phyloP scores from a whole-genome alignment of 1,139 yeast species.

The Suzukiozyma palmioleophila region DNA sequence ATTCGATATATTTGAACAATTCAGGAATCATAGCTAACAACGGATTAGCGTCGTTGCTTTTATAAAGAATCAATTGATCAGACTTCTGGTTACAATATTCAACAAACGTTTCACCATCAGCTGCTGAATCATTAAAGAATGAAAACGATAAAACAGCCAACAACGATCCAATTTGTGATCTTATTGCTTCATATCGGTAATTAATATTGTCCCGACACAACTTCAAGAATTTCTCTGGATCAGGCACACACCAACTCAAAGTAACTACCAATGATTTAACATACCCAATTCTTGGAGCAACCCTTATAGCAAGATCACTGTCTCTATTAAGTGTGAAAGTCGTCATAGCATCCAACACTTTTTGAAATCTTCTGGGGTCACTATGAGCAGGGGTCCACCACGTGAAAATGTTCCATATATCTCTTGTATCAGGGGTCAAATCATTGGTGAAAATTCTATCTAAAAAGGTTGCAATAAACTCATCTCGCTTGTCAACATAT shows the following conservation, averaged over 20 bases:
- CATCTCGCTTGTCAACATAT: conserved; percentile 37
- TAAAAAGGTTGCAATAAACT: conserved; percentile 41
- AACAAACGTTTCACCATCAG: conserved; percentile 41
- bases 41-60: conserved; percentile 20
- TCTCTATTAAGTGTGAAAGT: conserved; percentile 46
- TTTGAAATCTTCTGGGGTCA: conserved; percentile 65
- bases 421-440: conserved; percentile 70
- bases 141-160: conserved; percentile 54
- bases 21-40: conserved; percentile 21
- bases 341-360: conserved; percentile 44
- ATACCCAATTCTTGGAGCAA: conserved; percentile 60
- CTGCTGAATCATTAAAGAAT: conserved; percentile 47
- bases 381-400: conserved; percentile 70
- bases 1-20: conserved; percentile 42
- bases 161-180: conserved; percentile 67
- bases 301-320: conserved; percentile 63
- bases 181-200: conserved; percentile 73
- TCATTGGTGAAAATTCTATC: conserved; percentile 49
- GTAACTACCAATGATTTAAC: conserved; percentile 53
- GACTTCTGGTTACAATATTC: conserved; percentile 23
- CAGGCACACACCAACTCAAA: conserved; percentile 55
- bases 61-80: conserved; percentile 23
- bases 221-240: conserved; percentile 44
- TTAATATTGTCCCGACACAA: conserved; percentile 45
- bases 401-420: conserved; percentile 73